A percentile compares a stretch with the other conserved stretches of the same genome.
Evolutionary conservation across 2,329 filamentous ascomycete species (phyloP).

Genomic region (Ophiosphaerella herpotricha): DNA sequence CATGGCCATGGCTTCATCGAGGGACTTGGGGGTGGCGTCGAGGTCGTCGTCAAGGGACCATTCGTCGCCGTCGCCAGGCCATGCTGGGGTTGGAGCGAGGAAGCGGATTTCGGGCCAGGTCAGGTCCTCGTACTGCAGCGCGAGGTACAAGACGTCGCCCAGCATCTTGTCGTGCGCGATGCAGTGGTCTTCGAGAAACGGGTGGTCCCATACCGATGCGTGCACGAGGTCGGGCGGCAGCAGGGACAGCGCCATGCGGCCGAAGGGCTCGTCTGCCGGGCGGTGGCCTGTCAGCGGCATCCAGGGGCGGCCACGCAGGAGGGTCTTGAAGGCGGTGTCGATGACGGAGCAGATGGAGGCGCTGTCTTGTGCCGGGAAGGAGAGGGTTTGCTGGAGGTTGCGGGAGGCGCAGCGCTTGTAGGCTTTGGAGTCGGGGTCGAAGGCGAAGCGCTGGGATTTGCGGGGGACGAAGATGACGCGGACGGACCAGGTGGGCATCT

Average conservation of each 20-base stretch:
- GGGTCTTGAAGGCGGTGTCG: constrained; percentile 42
- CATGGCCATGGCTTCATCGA: constrained; percentile 40
- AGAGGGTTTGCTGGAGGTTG: constrained; percentile 45
- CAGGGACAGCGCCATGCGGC: constrained; percentile 44
- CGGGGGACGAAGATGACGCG: constrained; percentile 46
- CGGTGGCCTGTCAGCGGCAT: constrained; percentile 47
- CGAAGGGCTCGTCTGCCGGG: constrained; percentile 45
- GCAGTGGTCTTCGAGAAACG: constrained; percentile 48
- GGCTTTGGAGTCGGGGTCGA: constrained; percentile 45
- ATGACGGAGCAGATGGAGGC: constrained; percentile 39
- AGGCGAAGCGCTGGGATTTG: constrained; percentile 44
- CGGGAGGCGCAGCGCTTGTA: constrained; percentile 46
- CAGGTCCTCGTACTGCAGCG: constrained; percentile 46
- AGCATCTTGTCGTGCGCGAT: constrained; percentile 49
- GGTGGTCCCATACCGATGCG: constrained; percentile 46
- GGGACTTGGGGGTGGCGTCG: constrained; percentile 41
- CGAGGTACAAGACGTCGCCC: constrained; percentile 48
- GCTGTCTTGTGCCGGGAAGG: constrained; percentile 43
- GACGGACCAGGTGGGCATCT: constrained; percentile 43
- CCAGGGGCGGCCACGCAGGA: constrained; percentile 46
- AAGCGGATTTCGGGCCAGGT: constrained; percentile 48
- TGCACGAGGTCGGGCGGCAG: constrained; percentile 41
- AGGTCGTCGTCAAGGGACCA: constrained; percentile 48
- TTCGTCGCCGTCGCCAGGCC: constrained; percentile 27
- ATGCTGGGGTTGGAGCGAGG: constrained; percentile 9